These are phyloP conservation scores for Neurospora discreta DNA, from an alignment of 495 filamentous ascomycete genomes.

Conservation along the genomic window DNA sequence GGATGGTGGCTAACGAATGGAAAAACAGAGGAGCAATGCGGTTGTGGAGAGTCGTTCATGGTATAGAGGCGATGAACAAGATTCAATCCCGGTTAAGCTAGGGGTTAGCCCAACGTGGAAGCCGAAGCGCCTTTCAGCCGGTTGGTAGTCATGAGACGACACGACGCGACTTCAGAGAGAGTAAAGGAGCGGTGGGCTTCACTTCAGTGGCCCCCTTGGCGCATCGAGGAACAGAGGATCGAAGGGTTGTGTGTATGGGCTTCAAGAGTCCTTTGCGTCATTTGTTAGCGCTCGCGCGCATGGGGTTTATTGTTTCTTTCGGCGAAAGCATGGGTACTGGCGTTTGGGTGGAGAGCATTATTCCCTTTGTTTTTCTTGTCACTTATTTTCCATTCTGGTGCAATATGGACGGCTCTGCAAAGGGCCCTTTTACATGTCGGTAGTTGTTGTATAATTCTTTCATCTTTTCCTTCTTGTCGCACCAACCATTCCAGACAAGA, in stretches of 20 bases:
- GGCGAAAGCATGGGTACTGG: background rate
- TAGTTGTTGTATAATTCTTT: background rate
- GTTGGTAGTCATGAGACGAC: background rate
- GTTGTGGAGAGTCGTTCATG: conserved; percentile 96
- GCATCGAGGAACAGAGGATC: background rate
- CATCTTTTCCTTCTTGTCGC: background rate
- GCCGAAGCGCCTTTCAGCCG: background rate
- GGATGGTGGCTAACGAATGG: conserved; percentile 24
- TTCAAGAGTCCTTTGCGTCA: background rate
- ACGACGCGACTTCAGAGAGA: background rate
- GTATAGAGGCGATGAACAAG: conserved; percentile 33
- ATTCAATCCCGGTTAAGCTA: background rate
- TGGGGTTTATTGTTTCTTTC: background rate
- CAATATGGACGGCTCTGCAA: background rate
- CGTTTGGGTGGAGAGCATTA: conserved; percentile 1
- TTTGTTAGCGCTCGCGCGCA: background rate
- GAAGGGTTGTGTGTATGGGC: background rate
- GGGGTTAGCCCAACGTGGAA: background rate
- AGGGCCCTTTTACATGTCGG: background rate
- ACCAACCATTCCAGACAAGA: background rate
- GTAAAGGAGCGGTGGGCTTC: background rate
- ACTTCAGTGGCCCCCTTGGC: background rate
- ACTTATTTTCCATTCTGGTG: background rate
- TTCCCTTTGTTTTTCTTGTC: background rate
- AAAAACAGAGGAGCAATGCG: conserved; percentile 79